Evolutionary conservation across 1,284 basidiomycete genomes (phyloP), one percentile per base, ranked within the genome.

Genomic region (Tylopilus orsonianus): DNA sequence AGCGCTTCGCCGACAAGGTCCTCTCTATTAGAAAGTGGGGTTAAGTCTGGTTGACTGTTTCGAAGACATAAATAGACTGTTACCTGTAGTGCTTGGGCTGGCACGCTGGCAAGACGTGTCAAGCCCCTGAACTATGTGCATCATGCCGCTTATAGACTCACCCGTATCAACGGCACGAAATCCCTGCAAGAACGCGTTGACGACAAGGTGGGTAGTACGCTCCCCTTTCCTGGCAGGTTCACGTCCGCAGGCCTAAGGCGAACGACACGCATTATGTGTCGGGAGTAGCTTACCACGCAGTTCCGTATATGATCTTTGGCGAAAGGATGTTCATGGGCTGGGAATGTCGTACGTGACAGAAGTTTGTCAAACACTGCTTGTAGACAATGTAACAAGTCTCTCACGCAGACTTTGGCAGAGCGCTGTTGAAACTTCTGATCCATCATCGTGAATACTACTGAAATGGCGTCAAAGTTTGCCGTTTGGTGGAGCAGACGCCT

Each of bases 81-180:
- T 55, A 85, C 87, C 80, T 77, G 57, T 90, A 90, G 60, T 89
- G 86, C 63, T 88, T 84, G 6, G 75, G 79, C 58, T 92, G 90
- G 56, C 87, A 86, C 18, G 90, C 89, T 74, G 66, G 64, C n/a
- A 12, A n/a, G 14, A 41, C 19, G 5, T 5, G 30, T 66, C 38
- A 52, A 35, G 24, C 36, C 49, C 56, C 56, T 56, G 47, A 52
- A 32, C 18, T 4, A 22, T 35, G 35, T 20, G n/a, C 29, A 10
- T 12, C 7, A 39, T 42, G 30, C 48, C 42, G 4, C 45, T 41
- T 39, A 45, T 47, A n/a, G 42, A 54, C 77, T 45, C 53, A 82
- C 85, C 80, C 61, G 89, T 91, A 59, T 93, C 90, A 35, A 92
- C 80, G 2, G 84, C 88, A 41, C 82, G 72, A 64, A 91, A 92